Evolutionary conservation across 805 yeast genomes (phyloP).

Genomic region (Alloascoidea hylecoeti): DNA sequence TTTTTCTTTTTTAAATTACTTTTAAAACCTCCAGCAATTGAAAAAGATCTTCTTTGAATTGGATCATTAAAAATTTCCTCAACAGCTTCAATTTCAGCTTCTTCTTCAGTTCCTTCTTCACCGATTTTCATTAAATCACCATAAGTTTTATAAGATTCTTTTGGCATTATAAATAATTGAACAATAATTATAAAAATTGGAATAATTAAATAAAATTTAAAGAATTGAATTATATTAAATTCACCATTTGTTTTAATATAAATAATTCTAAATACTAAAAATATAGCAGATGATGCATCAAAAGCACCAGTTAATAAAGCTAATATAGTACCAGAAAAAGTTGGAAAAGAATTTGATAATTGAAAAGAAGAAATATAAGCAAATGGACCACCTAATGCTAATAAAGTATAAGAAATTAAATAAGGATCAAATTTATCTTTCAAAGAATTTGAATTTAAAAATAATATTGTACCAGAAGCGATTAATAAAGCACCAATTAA

Average conservation of each 20-base stretch:
- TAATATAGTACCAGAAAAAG: slow-evolving; percentile 63
- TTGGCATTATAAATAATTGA: slow-evolving; percentile 73
- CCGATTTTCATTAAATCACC: slow-evolving; percentile 41
- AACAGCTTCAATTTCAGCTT: slow-evolving; percentile 4
- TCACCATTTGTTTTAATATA: slow-evolving; percentile 28
- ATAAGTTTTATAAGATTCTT: slow-evolving; percentile 55
- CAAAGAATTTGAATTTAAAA: slow-evolving; percentile 25
- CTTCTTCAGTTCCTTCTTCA: slow-evolving; percentile 34
- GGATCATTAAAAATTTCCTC: not conserved
- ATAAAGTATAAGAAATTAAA: slow-evolving; percentile 52
- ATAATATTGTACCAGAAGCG: slow-evolving; percentile 34
- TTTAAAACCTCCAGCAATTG: slow-evolving; percentile 4
- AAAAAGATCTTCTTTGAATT: slow-evolving; percentile 2
- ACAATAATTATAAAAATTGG: slow-evolving; percentile 68
- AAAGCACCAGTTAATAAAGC: slow-evolving; percentile 89
- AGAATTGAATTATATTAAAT: slow-evolving; percentile 42
- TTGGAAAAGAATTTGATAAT: slow-evolving; percentile 76
- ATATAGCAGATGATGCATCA: slow-evolving; percentile 85
- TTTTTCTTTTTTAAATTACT: no score
- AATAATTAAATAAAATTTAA: slow-evolving; percentile 51
- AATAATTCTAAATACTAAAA: slow-evolving; percentile 53
- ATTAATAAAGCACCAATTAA: slow-evolving; percentile 54
- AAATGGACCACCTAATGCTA: slow-evolving; percentile 91
- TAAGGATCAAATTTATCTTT: slow-evolving; percentile 41
- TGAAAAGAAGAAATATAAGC: slow-evolving; percentile 86